Base-by-base conservation (phyloP, 768 basidiomycete species). In the Clitopilus passeckerianus region DNA sequence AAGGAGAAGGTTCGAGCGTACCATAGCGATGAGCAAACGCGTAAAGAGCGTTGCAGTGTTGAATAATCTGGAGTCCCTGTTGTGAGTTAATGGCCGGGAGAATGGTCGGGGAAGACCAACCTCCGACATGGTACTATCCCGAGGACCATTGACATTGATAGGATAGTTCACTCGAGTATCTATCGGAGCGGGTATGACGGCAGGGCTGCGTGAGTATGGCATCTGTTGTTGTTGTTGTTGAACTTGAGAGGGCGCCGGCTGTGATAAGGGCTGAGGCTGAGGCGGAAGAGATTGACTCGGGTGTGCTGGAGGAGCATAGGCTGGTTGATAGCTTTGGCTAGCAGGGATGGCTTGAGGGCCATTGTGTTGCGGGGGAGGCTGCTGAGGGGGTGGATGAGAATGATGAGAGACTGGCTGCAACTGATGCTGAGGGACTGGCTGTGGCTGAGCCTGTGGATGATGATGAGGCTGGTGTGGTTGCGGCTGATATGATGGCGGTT, bases 11-110 rank as follows among this genome's bases (percentile, higher is more conserved):
- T 34, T 46, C 57, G 16, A 18, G 71, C 79, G 59, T 60, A 90
- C 89, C 85, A 70, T 87, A 91, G 65, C 80, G 84, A 55, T 74
- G 80, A 9, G 90, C 87, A 67, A 91, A 92, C 12, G 75, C 58
- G 66, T 86, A 86, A 54, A 92, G 64, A 41, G 77, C 74, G 41
- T 73, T 75, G 60, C 90, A 92, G 64, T 86, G 85, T 60, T 81
- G 76, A 57, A 82, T 69, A 52, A 89, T 84, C 86, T 88, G 59
- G n/a, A 59, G 58, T 15, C 12, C 3, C n/a, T n/a, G 10, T n/a
- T 5, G 5, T 41, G 34, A 53, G 57, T 43, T 58, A 59, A 65
- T 24, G 65, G 60, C 43, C 22, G 27, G 20, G 34, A 57, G 33
- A 58, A 54, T 18, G 18, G 30, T 30, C 27, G 33, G 30, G 7